Conservation (phyloP, 176 grass and related monocot genomes). For the Oryza coarctata region DNA sequence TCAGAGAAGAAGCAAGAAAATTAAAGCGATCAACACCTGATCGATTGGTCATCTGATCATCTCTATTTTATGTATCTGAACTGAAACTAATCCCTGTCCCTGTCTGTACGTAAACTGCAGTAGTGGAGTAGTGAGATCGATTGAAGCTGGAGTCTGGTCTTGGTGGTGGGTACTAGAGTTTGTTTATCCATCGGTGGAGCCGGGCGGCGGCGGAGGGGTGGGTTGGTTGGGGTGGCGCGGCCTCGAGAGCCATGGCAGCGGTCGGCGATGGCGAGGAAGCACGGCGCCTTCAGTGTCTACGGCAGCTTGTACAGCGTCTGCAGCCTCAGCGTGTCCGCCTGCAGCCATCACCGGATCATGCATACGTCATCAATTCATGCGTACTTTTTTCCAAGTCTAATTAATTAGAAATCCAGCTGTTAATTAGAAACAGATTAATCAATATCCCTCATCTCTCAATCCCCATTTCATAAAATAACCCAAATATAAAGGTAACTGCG, state of each 20-base stretch:
- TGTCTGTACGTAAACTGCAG: neutral
- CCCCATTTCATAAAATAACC: slow-evolving; percentile 68
- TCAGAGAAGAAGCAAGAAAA: neutral
- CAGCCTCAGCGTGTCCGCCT: slow-evolving; percentile 60
- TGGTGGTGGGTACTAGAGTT: no score
- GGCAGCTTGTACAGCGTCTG: slow-evolving; percentile 57
- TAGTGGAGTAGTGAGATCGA: neutral
- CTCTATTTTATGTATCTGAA: neutral
- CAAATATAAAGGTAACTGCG: slow-evolving; percentile 45
- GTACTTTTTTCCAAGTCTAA: neutral
- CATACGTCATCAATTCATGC: neutral
- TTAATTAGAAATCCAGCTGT: neutral
- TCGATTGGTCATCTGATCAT: slow-evolving; percentile 12
- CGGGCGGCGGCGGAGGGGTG: neutral
- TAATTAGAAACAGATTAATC: neutral
- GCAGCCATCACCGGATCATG: neutral
- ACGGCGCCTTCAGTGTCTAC: slow-evolving; percentile 49
- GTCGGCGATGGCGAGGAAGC: slow-evolving; percentile 62
- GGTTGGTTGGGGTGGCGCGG: slow-evolving; percentile 28
- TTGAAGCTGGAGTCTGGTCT: neutral
- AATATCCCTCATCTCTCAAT: slow-evolving; percentile 82
- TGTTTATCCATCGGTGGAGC: neutral
- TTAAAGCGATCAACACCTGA: no score
- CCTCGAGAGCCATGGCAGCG: slow-evolving; percentile 55
- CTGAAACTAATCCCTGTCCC: neutral